These are phyloP conservation scores for Marsdenia floribunda DNA, from an alignment of 257 asterid species.

Conservation along the genomic window DNA sequence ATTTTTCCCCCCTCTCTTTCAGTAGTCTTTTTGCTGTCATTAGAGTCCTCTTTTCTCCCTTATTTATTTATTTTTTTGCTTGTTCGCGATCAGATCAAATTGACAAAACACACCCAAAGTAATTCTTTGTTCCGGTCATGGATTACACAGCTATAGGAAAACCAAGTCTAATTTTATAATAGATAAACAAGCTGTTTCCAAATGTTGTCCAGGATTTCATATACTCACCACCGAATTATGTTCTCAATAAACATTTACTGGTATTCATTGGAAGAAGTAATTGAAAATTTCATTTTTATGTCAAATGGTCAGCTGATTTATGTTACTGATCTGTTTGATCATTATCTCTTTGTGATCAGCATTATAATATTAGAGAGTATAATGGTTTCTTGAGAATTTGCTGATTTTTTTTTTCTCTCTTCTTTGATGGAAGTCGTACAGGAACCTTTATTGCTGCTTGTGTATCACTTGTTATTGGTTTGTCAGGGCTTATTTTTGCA, in stretches of 20 bases:
- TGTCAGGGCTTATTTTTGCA: conserved; percentile 59
- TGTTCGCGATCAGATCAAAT: background rate
- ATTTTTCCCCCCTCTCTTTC: background rate
- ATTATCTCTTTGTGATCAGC: background rate
- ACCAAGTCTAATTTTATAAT: background rate
- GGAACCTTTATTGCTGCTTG: conserved; percentile 59
- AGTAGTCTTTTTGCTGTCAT: background rate
- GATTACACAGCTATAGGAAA: background rate
- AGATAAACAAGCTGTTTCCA: background rate
- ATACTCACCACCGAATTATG: background rate
- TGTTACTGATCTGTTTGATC: background rate
- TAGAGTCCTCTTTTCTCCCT: background rate
- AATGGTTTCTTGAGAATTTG: background rate
- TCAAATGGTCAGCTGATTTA: background rate
- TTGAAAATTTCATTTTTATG: background rate
- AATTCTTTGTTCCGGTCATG: background rate
- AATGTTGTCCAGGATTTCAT: background rate
- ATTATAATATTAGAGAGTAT: background rate
- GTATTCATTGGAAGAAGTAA: background rate
- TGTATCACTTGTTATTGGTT: conserved; percentile 63
- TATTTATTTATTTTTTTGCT: background rate
- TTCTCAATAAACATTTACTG: background rate
- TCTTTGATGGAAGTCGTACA: conserved; percentile 54
- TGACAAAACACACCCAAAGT: background rate
- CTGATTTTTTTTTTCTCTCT: conserved; percentile 17